Conservation (phyloP, 78 protist species). For the Dictyostelium intermedium region DNA sequence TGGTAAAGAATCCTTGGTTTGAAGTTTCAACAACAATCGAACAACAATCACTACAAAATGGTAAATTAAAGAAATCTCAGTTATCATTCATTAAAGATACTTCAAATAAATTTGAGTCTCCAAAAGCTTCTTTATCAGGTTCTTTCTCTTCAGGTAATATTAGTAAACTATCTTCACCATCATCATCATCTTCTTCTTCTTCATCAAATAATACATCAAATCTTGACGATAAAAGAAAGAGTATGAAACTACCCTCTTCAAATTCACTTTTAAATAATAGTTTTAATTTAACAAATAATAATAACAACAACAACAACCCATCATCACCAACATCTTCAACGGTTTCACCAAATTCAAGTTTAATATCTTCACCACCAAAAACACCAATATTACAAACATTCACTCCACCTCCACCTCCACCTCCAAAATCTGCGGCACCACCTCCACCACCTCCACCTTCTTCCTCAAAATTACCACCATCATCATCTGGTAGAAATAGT, state of each 20-base stretch:
- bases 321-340: background rate
- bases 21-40: background rate
- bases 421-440: constrained; percentile 1
- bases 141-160: background rate
- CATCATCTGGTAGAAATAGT: constrained; percentile 17
- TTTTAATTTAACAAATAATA: background rate
- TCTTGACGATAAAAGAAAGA: background rate
- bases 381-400: background rate
- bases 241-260: background rate
- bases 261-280: background rate
- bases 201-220: background rate
- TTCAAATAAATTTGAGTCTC: background rate
- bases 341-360: background rate
- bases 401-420: constrained; percentile 14
- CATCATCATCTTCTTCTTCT: too few relatives aligned
- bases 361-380: background rate
- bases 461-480: background rate
- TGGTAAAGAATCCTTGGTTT: constrained; percentile 11
- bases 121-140: background rate
- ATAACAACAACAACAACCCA: background rate
- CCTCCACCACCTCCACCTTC: constrained; percentile 75
- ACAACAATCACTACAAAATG: background rate
- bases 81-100: constrained; percentile 27
- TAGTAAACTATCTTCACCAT: background rate
- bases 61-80: constrained; percentile 66